phyloP scores from a whole-genome alignment of 768 basidiomycete genomes.

The Tricholoma hemisulphureum region DNA sequence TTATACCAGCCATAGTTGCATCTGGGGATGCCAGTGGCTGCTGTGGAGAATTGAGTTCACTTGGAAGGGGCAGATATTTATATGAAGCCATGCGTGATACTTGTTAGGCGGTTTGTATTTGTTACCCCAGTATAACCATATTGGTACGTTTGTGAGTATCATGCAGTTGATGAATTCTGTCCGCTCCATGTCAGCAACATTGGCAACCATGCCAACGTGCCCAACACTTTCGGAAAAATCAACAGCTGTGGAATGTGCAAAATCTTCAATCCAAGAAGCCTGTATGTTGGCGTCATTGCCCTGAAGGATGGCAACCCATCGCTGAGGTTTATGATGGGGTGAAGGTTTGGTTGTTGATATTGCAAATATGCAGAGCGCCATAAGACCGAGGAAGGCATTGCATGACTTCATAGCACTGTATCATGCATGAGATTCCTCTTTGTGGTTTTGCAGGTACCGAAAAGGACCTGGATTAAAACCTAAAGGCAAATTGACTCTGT shows the following conservation, averaged over 20 bases:
- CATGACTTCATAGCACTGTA: background rate
- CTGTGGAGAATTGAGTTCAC: background rate
- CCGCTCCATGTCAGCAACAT: background rate
- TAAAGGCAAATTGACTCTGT: no score
- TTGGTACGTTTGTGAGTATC: background rate
- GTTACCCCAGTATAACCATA: background rate
- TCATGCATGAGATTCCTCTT: background rate
- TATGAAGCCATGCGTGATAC: background rate
- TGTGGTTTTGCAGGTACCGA: background rate
- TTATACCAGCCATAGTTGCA: background rate
- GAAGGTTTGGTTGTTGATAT: background rate
- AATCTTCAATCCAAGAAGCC: background rate
- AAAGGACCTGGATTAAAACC: no score
- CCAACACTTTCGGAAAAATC: background rate
- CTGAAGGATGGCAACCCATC: background rate
- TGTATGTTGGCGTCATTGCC: no score
- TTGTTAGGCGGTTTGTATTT: background rate
- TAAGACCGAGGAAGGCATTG: background rate
- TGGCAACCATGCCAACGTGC: background rate
- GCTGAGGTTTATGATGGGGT: background rate
- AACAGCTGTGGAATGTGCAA: background rate
- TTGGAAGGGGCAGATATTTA: background rate
- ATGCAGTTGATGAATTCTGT: background rate
- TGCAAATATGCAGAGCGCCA: background rate
- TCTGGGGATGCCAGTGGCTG: background rate